These are phyloP conservation scores for Coriaria nepalensis DNA, from an alignment of 306 rosid genomes.

Conservation along the genomic window DNA sequence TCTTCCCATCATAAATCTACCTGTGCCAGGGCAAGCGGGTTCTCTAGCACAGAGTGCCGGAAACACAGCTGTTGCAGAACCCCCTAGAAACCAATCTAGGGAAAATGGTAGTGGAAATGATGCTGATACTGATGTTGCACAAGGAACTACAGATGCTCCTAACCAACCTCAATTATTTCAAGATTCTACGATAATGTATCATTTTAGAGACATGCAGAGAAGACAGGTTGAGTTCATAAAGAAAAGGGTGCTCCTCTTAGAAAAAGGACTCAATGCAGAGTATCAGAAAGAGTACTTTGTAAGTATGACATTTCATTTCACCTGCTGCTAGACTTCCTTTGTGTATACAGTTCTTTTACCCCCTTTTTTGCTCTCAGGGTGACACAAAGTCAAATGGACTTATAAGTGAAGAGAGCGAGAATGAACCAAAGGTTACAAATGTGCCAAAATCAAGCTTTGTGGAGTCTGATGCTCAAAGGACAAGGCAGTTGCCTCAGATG, in stretches of 20 bases:
- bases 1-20: conserved; percentile 67
- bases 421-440: conserved; percentile 31
- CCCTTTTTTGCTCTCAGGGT: conserved; percentile 36
- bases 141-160: conserved; percentile 45
- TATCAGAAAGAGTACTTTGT: conserved; percentile 77
- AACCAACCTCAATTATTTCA: conserved; percentile 46
- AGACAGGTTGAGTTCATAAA: conserved; percentile 88
- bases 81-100: conserved; percentile 35
- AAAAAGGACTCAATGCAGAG: conserved; percentile 84
- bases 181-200: conserved; percentile 50
- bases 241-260: conserved; percentile 95
- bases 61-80: conserved; percentile 30
- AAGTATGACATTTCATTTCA: conserved; percentile 23
- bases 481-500: conserved; percentile 51
- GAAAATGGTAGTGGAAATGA: conserved; percentile 56
- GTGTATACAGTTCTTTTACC: conserved; percentile 14
- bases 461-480: conserved; percentile 34
- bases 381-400: conserved; percentile 42
- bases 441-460: conserved; percentile 27
- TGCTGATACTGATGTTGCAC: conserved; percentile 34
- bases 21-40: conserved; percentile 51
- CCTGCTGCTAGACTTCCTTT: conserved; percentile 19
- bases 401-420: conserved; percentile 38
- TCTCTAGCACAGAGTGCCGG: conserved; percentile 52
- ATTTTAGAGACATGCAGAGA: conserved; percentile 92